These are phyloP conservation scores for Beauveria brongniartii DNA, from an alignment of 2,329 filamentous ascomycete genomes.

Conservation along the genomic window DNA sequence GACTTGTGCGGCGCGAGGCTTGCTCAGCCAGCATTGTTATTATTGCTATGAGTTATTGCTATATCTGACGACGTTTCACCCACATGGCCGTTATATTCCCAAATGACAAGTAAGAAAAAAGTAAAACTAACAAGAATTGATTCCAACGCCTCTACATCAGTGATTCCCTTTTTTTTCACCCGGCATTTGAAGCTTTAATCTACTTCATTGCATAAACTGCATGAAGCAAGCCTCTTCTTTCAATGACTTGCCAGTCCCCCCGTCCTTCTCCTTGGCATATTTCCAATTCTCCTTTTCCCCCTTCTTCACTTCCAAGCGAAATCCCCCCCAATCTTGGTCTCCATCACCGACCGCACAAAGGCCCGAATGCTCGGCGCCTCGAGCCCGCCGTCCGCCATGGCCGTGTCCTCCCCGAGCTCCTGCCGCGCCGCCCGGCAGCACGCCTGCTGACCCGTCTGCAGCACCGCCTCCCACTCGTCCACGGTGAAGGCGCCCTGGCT, in stretches of 20 bases:
- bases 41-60: background rate
- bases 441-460: constrained; percentile 53
- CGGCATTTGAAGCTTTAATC: background rate
- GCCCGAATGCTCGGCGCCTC: constrained; percentile 44
- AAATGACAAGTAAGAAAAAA: background rate
- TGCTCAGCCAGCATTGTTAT: background rate
- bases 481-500: constrained; percentile 74
- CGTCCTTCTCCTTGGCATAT: background rate
- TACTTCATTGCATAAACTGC: background rate
- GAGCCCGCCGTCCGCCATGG: constrained; percentile 33
- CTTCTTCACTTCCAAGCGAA: constrained; percentile 44
- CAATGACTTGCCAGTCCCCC: background rate
- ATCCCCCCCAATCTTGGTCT: constrained; percentile 44
- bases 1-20: background rate
- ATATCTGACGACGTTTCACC: constrained; percentile 1
- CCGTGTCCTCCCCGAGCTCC: constrained; percentile 31
- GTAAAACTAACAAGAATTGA: background rate
- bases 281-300: constrained; percentile 16
- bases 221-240: background rate
- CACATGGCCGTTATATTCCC: background rate
- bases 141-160: constrained; percentile 6
- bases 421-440: constrained; percentile 45
- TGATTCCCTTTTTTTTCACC: background rate
- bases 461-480: constrained; percentile 65
- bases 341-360: constrained; percentile 55